These are phyloP conservation scores for Coprinopsis marcescibilis DNA, from an alignment of 768 basidiomycete species.

Conservation along the genomic window DNA sequence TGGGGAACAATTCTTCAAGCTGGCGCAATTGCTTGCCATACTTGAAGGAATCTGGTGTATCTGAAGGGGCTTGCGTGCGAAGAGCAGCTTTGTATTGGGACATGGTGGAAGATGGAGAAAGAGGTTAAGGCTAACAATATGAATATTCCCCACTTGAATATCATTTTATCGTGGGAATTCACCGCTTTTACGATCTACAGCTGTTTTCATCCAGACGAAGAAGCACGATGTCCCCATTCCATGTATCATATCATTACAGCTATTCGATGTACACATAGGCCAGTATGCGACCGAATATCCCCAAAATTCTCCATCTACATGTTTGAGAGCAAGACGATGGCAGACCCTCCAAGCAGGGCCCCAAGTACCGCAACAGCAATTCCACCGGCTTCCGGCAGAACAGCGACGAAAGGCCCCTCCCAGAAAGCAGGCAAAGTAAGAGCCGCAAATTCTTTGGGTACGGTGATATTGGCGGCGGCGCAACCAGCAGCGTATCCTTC, in stretches of 20 bases:
- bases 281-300: neutral
- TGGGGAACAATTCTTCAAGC: slow-evolving; percentile 68
- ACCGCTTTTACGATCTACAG: too few species aligned
- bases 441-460: slow-evolving; percentile 32
- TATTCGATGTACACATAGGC: neutral
- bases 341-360: slow-evolving; percentile 41
- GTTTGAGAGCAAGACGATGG: slow-evolving; percentile 48
- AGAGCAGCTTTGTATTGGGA: slow-evolving; percentile 49
- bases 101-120: slow-evolving; percentile 32
- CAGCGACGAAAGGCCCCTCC: slow-evolving; percentile 53
- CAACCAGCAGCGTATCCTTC: slow-evolving; percentile 56
- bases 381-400: slow-evolving; percentile 39
- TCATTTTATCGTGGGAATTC: slow-evolving; percentile 23
- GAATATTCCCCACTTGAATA: slow-evolving; percentile 18
- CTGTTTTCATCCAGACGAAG: too few species aligned
- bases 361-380: slow-evolving; percentile 40
- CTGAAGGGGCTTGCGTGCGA: slow-evolving; percentile 30
- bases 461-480: slow-evolving; percentile 27
- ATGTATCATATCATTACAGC: slow-evolving; percentile 1
- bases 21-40: slow-evolving; percentile 50
- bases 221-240: too few species aligned
- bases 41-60: slow-evolving; percentile 33
- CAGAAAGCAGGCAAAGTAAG: slow-evolving; percentile 46
- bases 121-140: slow-evolving; percentile 17
- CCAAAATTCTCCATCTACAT: slow-evolving; percentile 27